Evolutionary conservation across 1,139 yeast genomes (phyloP).

Genomic region (Zygoascus sp.): DNA sequence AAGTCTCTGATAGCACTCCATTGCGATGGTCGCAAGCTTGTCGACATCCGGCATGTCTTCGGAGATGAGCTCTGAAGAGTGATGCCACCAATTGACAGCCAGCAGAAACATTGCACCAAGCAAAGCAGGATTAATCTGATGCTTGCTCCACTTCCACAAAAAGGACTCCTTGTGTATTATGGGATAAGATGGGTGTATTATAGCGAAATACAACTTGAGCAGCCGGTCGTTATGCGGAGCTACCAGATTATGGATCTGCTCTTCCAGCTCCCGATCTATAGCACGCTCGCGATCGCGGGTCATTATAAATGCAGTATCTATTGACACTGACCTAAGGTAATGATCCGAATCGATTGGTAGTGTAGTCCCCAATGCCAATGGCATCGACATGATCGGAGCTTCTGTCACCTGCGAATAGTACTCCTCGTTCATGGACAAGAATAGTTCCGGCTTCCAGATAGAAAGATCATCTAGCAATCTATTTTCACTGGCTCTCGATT

Average conservation of each 20-base stretch:
- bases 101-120: constrained; percentile 34
- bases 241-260: constrained; percentile 30
- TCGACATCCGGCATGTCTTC: constrained; percentile 28
- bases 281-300: constrained; percentile 20
- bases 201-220: constrained; percentile 31
- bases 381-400: constrained; percentile 14
- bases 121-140: constrained; percentile 35
- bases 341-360: constrained; percentile 12
- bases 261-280: constrained; percentile 19
- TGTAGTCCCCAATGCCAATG: not conserved
- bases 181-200: constrained; percentile 36
- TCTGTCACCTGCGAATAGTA: constrained; percentile 24
- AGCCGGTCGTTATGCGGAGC: constrained; percentile 31
- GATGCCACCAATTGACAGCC: constrained; percentile 34
- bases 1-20: constrained; percentile 30
- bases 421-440: constrained; percentile 25
- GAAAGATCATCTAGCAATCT: not conserved
- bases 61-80: constrained; percentile 24
- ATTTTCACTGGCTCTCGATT: not conserved
- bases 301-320: constrained; percentile 24
- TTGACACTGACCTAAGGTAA: constrained; percentile 23
- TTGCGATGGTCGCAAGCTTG: constrained; percentile 32
- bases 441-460: constrained; percentile 13
- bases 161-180: constrained; percentile 33
- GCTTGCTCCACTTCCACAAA: constrained; percentile 33